These are phyloP conservation scores for Aegilops bicornis DNA, from an alignment of 176 grass and related monocot species.

Conservation along the genomic window DNA sequence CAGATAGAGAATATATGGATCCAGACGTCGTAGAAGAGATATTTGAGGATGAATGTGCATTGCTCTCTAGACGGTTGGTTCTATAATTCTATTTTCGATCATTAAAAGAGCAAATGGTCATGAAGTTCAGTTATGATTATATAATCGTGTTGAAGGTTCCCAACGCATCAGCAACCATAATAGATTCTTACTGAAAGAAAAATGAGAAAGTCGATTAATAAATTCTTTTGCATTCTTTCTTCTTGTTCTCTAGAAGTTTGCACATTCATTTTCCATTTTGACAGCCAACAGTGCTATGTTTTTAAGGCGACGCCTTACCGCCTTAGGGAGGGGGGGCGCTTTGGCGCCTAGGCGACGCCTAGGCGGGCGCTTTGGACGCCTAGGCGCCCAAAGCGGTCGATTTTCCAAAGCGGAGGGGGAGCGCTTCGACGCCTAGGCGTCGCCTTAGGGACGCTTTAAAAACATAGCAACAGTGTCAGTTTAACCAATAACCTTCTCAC, in stretches of 20 bases:
- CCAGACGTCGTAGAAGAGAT: constrained; percentile 83
- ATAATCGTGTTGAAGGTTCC: neutral
- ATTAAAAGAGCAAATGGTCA: neutral
- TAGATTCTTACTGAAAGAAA: neutral
- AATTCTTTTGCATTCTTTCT: neutral
- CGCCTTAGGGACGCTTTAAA: too few relatives aligned
- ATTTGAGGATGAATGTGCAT: constrained; percentile 83
- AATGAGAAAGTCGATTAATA: neutral
- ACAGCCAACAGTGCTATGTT: neutral
- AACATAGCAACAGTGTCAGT: neutral
- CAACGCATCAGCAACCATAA: neutral
- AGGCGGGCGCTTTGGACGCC: too few relatives aligned
- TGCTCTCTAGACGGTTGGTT: constrained; percentile 71
- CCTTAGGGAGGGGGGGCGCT: too few relatives aligned
- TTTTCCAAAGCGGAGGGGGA: too few relatives aligned
- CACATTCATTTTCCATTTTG: neutral
- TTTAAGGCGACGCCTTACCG: too few relatives aligned
- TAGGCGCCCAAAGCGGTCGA: too few relatives aligned
- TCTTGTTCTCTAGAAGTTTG: neutral
- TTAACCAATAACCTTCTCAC: neutral
- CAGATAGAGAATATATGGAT: constrained; percentile 64
- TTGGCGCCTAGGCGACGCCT: too few relatives aligned
- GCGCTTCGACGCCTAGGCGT: too few relatives aligned
- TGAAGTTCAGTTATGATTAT: neutral
- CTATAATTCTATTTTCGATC: constrained; percentile 14